Base-by-base conservation (phyloP, 306 rosid genomes). In the Acacia acuminata region DNA sequence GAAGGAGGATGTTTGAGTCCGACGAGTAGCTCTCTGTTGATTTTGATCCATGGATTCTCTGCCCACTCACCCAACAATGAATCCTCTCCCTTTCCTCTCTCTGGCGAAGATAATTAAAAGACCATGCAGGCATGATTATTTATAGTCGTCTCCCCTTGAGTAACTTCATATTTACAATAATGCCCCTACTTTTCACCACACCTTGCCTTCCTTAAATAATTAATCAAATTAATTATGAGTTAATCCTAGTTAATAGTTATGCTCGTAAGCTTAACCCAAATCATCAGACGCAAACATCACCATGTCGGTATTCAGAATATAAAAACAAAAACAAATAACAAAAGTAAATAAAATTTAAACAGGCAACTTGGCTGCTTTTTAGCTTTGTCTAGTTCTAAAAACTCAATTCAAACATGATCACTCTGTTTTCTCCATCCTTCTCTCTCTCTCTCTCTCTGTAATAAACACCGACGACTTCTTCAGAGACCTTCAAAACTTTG, bases 351-450 rank as follows among this genome's bases (percentile, higher is more conserved):
- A 24, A 58, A 60, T 10, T 10, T 3, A 60, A 60, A 60, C 15
- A 22, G 1, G 7, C 60, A 53, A 60, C 34, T 73, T 82, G 85
- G 74, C 81, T 47, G 61, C 34, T 25, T 53, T 48, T 19, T 19
- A 53, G 58, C 60, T 17, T 6, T 19, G 24, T 6, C 17, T 60
- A n/a, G 47, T 24, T 48, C 43, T 30, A 66, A 76, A 84, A 84
- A 72, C 38, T 71, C 90, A 87, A 87, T 77, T 84, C 81, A 79
- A 84, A 84, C 77, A 87, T 71, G 84, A 79, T 82, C 74, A 20
- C 70, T 82, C 86, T 71, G 77, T 78, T 70, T 42, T 42, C 25
- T 38, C 77, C 5, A 58, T 38, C 16, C 48, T 50, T 50, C n/a
- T n/a, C n/a, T n/a, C n/a, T n/a, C 65, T 47, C 12, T 72, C 77